Base-by-base conservation (phyloP, 805 yeast genomes). In the Lipomyces yamadae region DNA sequence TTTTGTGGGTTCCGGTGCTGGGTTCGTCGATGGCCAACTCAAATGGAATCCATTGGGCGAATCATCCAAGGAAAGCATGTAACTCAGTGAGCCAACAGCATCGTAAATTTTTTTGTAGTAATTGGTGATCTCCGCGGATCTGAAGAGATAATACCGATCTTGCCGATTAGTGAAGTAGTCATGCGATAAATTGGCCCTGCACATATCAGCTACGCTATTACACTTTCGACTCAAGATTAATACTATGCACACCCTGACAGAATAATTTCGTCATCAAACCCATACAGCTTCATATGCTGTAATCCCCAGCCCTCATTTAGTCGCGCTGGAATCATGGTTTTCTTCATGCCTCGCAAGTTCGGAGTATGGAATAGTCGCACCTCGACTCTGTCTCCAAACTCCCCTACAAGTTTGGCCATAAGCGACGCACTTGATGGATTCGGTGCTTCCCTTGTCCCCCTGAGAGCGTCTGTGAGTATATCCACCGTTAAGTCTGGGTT, bases 221-320 rank as follows among this genome's bases (percentile, higher is more conserved):
- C 13, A 13, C 30, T 6, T 7, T 32, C 32, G 8, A 24, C 8
- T 24, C 55, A 52, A 6, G 13, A 15, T 15, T 15, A 24, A 6
- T 32, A 15, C 24, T 15, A 24, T 24, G 24, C 56, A 24, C 11
- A 61, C 64, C 98, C 99, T 18, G 90, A 85, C 39, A 95, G 81
- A 24, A 95, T 84, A 54, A 95, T 86, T 75, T 93, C 97, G 73
- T 92, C 86, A 76, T 95, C 99, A 74, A 93, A 87, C 1, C 99
- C 99, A 76, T 95, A 95, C 35, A 95, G 83, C 76, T 95, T 95
- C 98, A 95, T 95, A 76, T 95, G 99, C 77, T 95, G 99, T 61
- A 95, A 82, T 0, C 99, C 99, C 72, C 84, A 82, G 2, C 96
- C 93, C 79, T 95, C 99, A 77, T 93, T 92, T 70, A 94, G 82